These are phyloP conservation scores for Udeniomyces megalosporus DNA, from an alignment of 768 basidiomycete genomes.

Conservation along the genomic window DNA sequence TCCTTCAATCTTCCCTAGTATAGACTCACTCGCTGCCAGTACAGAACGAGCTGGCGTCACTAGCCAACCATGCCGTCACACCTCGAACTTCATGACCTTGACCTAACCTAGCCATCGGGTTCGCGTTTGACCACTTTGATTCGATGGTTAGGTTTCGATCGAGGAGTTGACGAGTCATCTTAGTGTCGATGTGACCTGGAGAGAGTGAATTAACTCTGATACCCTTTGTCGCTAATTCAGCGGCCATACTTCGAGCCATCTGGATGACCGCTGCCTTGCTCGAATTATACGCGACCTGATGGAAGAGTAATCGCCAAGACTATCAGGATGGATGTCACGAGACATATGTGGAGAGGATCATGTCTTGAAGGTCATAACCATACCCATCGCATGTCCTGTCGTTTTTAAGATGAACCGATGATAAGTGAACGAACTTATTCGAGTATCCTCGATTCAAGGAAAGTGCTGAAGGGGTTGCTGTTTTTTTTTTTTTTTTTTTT, in stretches of 20 bases:
- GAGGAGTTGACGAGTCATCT: slow-evolving; percentile 56
- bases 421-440: no score
- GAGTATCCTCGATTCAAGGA: no score
- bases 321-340: no score
- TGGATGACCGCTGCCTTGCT: slow-evolving; percentile 65
- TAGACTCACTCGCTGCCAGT: slow-evolving; percentile 28
- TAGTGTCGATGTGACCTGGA: slow-evolving; percentile 54
- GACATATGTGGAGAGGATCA: background rate
- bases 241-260: slow-evolving; percentile 68
- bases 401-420: no score
- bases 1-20: no score
- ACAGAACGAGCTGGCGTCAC: slow-evolving; percentile 59
- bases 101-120: slow-evolving; percentile 56
- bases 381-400: background rate
- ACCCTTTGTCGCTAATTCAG: slow-evolving; percentile 48
- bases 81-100: slow-evolving; percentile 57
- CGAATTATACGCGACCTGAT: slow-evolving; percentile 56
- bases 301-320: background rate
- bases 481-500: no score
- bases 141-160: slow-evolving; percentile 47
- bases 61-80: slow-evolving; percentile 53
- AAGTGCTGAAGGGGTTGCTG: no score
- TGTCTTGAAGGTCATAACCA: background rate
- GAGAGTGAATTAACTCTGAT: slow-evolving; percentile 64
- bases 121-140: slow-evolving; percentile 50